Conservation (phyloP, 371 early-diverging fungal genomes). For the Thermomucor indicae-seudaticae region DNA sequence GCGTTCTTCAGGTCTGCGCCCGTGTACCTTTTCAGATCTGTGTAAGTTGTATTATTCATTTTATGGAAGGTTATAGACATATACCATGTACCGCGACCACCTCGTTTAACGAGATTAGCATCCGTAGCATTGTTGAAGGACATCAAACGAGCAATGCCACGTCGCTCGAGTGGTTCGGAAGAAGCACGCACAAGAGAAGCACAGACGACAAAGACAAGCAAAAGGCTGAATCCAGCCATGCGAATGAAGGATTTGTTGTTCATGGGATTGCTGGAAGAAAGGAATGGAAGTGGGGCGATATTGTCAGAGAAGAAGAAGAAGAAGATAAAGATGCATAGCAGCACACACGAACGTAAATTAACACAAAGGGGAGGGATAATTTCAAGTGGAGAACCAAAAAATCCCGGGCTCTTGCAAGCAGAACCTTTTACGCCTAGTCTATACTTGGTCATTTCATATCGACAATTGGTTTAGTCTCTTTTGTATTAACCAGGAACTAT, state of each 20-base stretch:
- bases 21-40: constrained; percentile 29
- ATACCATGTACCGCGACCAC: constrained; percentile 43
- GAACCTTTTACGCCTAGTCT: no score
- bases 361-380: neutral
- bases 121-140: constrained; percentile 17
- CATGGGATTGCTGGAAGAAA: no score
- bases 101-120: constrained; percentile 24
- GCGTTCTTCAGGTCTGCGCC: constrained; percentile 45
- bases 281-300: neutral
- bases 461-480: no score
- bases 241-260: no score
- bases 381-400: no score
- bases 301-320: neutral
- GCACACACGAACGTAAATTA: neutral
- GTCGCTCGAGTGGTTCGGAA: constrained; percentile 20
- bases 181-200: constrained; percentile 1
- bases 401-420: no score
- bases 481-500: no score
- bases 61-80: neutral
- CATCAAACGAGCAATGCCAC: constrained; percentile 38
- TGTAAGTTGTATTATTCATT: neutral
- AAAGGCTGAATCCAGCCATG: no score
- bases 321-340: neutral
- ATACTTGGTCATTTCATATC: no score
- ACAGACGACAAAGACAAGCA: constrained; percentile 6